Conservation (phyloP, 768 basidiomycete genomes). For the Phanerochaete carnosa region DNA sequence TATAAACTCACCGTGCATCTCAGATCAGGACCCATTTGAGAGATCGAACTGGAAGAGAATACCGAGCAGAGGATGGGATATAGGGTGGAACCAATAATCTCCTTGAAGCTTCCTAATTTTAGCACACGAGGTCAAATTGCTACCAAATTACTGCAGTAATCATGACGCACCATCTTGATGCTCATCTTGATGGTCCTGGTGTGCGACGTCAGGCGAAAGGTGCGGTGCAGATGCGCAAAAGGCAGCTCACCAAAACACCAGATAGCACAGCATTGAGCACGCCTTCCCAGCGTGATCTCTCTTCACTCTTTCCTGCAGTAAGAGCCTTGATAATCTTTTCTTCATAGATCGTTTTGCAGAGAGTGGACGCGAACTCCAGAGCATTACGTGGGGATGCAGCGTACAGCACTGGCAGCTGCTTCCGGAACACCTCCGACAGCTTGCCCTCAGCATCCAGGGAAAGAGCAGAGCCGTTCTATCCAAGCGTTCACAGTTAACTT, state of each 20-base stretch:
- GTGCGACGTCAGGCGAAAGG: not conserved
- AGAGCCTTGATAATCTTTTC: constrained; percentile 32
- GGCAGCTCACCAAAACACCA: constrained; percentile 42
- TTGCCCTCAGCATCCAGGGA: constrained; percentile 36
- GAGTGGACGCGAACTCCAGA: constrained; percentile 37
- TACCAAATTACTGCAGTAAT: not conserved
- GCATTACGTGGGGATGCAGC: constrained; percentile 33
- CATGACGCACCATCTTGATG: constrained; percentile 24
- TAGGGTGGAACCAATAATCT: constrained; percentile 24
- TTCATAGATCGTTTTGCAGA: constrained; percentile 39
- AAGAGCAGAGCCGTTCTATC: constrained; percentile 36
- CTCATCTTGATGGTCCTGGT: constrained; percentile 28
- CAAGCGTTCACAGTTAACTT: not conserved
- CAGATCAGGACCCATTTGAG: constrained; percentile 26
- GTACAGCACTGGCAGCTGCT: constrained; percentile 44
- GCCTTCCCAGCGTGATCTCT: constrained; percentile 39
- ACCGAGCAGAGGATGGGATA: constrained; percentile 34
- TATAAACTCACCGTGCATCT: constrained; percentile 21
- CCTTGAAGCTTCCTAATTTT: constrained; percentile 16
- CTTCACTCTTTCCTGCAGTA: constrained; percentile 12
- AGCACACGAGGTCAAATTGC: not conserved
- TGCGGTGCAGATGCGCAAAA: not conserved
- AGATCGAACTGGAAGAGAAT: constrained; percentile 29
- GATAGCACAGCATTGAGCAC: constrained; percentile 47
- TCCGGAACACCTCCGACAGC: constrained; percentile 39